Evolutionary conservation across 495 filamentous ascomycete species (phyloP), one percentile per base, ranked within the genome.

Genomic region (Trichoderma erinaceum): DNA sequence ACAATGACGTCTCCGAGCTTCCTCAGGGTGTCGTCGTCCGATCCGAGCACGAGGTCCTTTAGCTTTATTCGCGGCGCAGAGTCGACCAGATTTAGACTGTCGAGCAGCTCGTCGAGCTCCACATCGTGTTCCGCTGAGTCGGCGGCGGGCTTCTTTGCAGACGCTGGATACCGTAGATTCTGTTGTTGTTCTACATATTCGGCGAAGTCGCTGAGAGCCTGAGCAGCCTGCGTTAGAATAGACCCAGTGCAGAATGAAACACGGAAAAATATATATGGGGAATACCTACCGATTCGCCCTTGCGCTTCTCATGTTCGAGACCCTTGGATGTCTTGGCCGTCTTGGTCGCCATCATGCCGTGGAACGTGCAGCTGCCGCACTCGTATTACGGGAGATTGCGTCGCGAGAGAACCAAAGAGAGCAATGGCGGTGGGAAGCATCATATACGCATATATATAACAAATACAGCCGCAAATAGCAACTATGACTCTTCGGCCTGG

Each of bases 121-220:
- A 96, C 93, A 64, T 97, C 92, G 73, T 94, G 88, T 72, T 80
- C 67, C 70, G 71, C 66, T 68, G 76, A 43, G 72, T 79, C 46
- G 72, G 75, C 66, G 69, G 82, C 68, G 8, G 77, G 43, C 13
- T 75, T 65, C 41, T 79, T 79, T 46, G 76, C 64, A 18, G 46
- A 52, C 48, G 66, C 71, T 48, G 85, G 77, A 76, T 85, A 81
- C 27, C 87, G 80, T 71, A 88, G 75, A 4, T 86, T 84, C 77
- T 97, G 94, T 76, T 99, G 92, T 78, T 93, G 89, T 76, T 97
- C 93, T 68, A 97, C 96, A 71, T 97, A 98, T 77, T 98, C 95
- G 75, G 96, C 92, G 74, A 99, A 99, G 71, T 97, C 95, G 82
- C 90, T 94, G 68, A 99, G 83, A 23, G 95, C 95, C 91, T 95